Base-by-base conservation (phyloP, 169 alveolate species). In the Cryptosporidium sp. region DNA sequence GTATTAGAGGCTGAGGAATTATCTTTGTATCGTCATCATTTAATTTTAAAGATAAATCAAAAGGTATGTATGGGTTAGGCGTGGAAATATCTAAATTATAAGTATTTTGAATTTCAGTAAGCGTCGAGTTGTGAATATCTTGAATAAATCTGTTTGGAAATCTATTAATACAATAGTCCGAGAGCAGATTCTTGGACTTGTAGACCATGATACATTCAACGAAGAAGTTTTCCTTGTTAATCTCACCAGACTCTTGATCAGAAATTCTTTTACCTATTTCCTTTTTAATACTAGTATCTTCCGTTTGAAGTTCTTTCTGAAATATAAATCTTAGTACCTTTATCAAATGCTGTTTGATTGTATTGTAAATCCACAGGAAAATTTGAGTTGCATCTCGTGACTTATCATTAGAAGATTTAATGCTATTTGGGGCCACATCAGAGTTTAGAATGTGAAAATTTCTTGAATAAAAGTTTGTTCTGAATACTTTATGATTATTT, bases 11-110 rank as follows among this genome's bases (percentile, higher is more conserved):
- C 1, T 59, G 69, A 21, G 86, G 86, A 52, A 35, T 55, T 9
- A 35, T 55, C 9, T 59, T 26, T 5, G 69, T 73, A n/a, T 41
- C 51, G 0, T 31, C 71, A 3, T 55, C 58, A 4, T 9, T 73
- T 18, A 35, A 43, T 29, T 3, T 52, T n/a, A 73, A 10, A 12
- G 71, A 52, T 29, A 73, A 41, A n/a, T 73, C 86, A 33, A 18
- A 6, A 12, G 86, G 86, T 3, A 50, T 55, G 70, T 73, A 73
- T n/a, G 68, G 68, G 70, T 73, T 73, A 18, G 31, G 86, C 2
- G 71, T 73, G 1, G 16, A 58, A 23, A 73, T 52, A 31, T 73
- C 86, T 26, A 73, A 41, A 9, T 37, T 9, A 58, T 55, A 73
- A 58, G 52, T 59, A 26, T 58, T 59, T 23, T 73, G 2, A 23